Percentiles rank a stretch among this genome's conserved stretches.
Conservation (phyloP, 176 grass and related monocot genomes). For the Rhynchospora breviuscula region DNA sequence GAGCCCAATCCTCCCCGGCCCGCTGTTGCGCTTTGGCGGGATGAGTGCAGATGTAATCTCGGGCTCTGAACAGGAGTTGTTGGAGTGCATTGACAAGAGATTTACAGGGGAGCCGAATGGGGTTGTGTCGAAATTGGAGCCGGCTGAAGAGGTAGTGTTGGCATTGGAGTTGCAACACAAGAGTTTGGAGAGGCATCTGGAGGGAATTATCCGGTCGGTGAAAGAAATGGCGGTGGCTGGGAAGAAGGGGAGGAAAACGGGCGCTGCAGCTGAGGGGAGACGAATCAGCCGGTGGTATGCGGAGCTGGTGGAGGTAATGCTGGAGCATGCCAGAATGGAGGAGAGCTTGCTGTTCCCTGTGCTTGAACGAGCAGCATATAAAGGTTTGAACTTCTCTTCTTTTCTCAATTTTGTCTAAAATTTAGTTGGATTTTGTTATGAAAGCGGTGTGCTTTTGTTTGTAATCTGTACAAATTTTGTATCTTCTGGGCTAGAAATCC, state of each 20-base stretch:
- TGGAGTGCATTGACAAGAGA: constrained; percentile 55
- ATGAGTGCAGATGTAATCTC: constrained; percentile 48
- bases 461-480: not conserved
- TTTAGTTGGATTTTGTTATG: not conserved
- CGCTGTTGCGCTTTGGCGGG: constrained; percentile 61
- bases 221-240: constrained; percentile 55
- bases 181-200: constrained; percentile 74
- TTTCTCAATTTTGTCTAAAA: not conserved
- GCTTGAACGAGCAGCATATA: constrained; percentile 55
- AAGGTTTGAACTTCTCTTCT: constrained; percentile 38
- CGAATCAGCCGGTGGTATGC: constrained; percentile 64
- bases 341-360: constrained; percentile 78
- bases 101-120: constrained; percentile 63
- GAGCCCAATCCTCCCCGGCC: constrained; percentile 62
- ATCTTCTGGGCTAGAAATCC: not conserved
- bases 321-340: constrained; percentile 99
- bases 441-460: not conserved
- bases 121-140: constrained; percentile 20
- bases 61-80: constrained; percentile 50
- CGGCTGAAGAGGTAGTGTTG: constrained; percentile 51
- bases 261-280: constrained; percentile 50
- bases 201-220: constrained; percentile 49
- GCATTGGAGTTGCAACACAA: constrained; percentile 73
- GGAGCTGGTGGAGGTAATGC: constrained; percentile 75
- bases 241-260: constrained; percentile 49